Evolutionary conservation across 2,329 filamentous ascomycete species (phyloP), one percentile per base, ranked within the genome.

Genomic region (Scleromitrula shiraiana): DNA sequence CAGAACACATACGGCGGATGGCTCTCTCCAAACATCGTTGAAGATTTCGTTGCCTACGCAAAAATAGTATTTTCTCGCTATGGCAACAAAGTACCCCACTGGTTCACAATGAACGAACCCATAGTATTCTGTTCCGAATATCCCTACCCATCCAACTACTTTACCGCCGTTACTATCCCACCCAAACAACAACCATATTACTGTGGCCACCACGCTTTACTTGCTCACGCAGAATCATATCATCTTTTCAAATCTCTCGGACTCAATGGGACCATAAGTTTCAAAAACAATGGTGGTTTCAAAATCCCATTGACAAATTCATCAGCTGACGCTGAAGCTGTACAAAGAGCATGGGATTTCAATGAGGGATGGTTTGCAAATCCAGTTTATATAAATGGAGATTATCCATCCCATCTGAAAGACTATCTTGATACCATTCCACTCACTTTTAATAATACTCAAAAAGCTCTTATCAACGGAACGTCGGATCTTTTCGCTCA

Each of bases 401-500:
- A 77, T 50, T 78, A 77, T 42, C 74, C 75, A 0, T 66, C 67
- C 17, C 66, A 64, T 14, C 67, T 70, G 47, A 49, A 49, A 10
- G 12, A 29, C 0, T 44, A 49, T 15, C 63, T 72, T 0, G 67
- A 70, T 14, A 67, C 72, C n/a, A 65, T 72, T 2, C 24, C 19
- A 2, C 68, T 70, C 0, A 62, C 51, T 2, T 67, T 82, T 24
- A 76, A 65, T 1, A 53, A 67, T 0, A 63, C 66, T 2, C 68
- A 83, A 32, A 64, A 81, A n/a, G 57, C 54, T 2, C 69, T 71
- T 40, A 70, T 78, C 24, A 66, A 68, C 17, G 68, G 70, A 6
- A 77, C 74, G 0, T 68, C 71, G 3, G 78, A 81, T 59, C 74
- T 79, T 47, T 68, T 77, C 32, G 75, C 70, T 6, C 70, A 81